phyloP scores from a whole-genome alignment of 2,329 filamentous ascomycete genomes.

The Talaromyces islandicus region DNA sequence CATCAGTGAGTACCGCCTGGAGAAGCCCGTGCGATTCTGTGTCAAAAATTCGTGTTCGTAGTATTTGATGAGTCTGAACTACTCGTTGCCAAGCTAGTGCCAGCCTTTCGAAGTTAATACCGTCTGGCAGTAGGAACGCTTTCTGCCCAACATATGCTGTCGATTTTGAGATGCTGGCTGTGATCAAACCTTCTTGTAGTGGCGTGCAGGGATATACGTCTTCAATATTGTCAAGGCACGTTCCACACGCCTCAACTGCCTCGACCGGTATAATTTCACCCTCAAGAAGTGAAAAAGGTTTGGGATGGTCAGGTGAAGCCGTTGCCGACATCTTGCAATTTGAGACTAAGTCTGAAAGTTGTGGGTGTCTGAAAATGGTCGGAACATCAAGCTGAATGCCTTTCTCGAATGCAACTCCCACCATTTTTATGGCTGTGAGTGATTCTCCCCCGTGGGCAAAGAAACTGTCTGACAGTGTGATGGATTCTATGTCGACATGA shows the following conservation, averaged over 20 bases:
- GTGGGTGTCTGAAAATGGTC: neutral
- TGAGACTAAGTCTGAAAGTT: no score
- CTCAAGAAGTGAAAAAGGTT: no score
- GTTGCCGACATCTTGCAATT: no score
- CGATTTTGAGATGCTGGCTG: constrained; percentile 37
- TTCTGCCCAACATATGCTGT: constrained; percentile 34
- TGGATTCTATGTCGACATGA: constrained; percentile 11
- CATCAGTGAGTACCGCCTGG: no score
- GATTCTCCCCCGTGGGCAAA: constrained; percentile 1
- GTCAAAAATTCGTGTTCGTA: constrained; percentile 22
- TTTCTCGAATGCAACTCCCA: neutral
- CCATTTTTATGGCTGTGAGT: neutral
- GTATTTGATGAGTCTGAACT: neutral
- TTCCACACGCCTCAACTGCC: no score
- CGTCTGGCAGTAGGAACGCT: neutral
- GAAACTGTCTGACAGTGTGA: constrained; percentile 7
- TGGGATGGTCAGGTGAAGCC: no score
- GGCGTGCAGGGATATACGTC: no score
- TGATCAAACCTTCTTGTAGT: constrained; percentile 38
- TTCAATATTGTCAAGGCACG: no score
- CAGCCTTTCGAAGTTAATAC: constrained; percentile 27
- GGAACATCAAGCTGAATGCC: neutral
- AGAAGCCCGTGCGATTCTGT: constrained; percentile 26
- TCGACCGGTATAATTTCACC: no score
- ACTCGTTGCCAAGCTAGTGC: constrained; percentile 15